Conservation (phyloP, 106 monocot species). For the Acorus calamus region DNA sequence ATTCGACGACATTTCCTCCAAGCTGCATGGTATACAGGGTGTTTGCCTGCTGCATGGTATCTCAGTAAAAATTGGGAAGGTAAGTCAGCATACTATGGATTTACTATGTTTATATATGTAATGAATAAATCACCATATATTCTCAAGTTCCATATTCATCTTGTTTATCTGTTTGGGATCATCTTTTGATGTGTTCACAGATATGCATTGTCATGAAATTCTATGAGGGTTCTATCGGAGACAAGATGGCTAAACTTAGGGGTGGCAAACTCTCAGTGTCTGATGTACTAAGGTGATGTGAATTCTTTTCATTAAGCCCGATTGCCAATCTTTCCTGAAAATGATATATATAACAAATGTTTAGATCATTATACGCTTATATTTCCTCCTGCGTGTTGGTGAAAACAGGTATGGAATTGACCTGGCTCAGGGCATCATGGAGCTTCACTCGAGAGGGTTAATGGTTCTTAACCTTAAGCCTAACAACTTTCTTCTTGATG, state of each 20-base stretch:
- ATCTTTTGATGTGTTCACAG: constrained; percentile 19
- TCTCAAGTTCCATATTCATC: no score
- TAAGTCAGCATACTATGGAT: constrained; percentile 11
- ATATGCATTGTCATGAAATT: constrained; percentile 86
- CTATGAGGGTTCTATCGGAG: constrained; percentile 87
- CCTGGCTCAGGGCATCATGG: constrained; percentile 53
- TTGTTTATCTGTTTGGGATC: not conserved
- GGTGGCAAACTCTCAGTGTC: constrained; percentile 56
- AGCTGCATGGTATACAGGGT: constrained; percentile 46
- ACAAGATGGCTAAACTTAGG: constrained; percentile 73
- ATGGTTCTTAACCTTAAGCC: constrained; percentile 85
- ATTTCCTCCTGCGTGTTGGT: no score
- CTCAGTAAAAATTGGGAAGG: constrained; percentile 71
- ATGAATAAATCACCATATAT: no score
- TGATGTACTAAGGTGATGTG: constrained; percentile 63
- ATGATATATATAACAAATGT: not conserved
- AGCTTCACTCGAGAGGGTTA: constrained; percentile 59
- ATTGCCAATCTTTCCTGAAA: no score
- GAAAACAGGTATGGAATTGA: constrained; percentile 62
- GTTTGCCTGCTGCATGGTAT: constrained; percentile 75
- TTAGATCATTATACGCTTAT: not conserved
- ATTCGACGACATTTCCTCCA: constrained; percentile 56
- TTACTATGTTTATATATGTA: no score
- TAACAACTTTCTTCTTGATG: constrained; percentile 69
- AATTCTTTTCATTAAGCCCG: not conserved